Evolutionary conservation across 495 filamentous ascomycete species (phyloP).

Genomic region (Viridothelium virens): DNA sequence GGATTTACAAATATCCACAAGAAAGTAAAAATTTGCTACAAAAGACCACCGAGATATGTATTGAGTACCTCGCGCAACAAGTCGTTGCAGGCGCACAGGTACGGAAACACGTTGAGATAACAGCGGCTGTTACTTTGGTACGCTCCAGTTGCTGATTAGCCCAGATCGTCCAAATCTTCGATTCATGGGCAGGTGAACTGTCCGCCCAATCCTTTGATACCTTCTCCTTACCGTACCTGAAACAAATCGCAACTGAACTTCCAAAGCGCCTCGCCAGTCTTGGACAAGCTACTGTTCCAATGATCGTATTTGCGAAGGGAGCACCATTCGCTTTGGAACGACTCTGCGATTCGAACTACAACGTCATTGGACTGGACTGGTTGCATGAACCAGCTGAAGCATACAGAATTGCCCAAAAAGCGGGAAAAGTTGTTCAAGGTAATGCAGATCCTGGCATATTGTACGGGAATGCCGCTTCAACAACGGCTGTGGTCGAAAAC

Average conservation of each 20-base stretch:
- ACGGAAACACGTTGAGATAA: slow-evolving; percentile 12
- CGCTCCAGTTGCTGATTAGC: neutral
- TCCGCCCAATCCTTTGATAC: slow-evolving; percentile 71
- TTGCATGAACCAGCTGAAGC: slow-evolving; percentile 82
- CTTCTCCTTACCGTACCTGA: slow-evolving; percentile 80
- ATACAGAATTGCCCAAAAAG: slow-evolving; percentile 56
- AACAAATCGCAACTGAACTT: slow-evolving; percentile 69
- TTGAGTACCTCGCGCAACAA: slow-evolving; percentile 87
- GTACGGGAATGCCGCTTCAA: slow-evolving; percentile 73
- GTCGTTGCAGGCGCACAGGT: slow-evolving; percentile 84
- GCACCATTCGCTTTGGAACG: slow-evolving; percentile 94
- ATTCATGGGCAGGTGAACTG: slow-evolving; percentile 95
- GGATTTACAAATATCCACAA: slow-evolving; percentile 83
- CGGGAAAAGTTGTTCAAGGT: slow-evolving; percentile 73
- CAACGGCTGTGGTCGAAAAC: slow-evolving; percentile 66
- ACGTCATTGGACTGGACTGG: slow-evolving; percentile 93
- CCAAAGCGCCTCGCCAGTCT: slow-evolving; percentile 64
- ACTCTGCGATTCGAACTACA: slow-evolving; percentile 79
- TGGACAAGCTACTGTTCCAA: slow-evolving; percentile 71
- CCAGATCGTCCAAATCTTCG: slow-evolving; percentile 91
- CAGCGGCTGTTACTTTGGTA: neutral
- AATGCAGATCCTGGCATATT: slow-evolving; percentile 92
- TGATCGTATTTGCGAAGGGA: slow-evolving; percentile 99
- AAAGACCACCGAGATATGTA: slow-evolving; percentile 86
- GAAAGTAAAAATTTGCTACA: slow-evolving; percentile 72